A percentile compares a stretch with the other conserved stretches of the same genome.
Conservation (phyloP, 2,329 filamentous ascomycete genomes). For the Ampelomyces quisqualis region DNA sequence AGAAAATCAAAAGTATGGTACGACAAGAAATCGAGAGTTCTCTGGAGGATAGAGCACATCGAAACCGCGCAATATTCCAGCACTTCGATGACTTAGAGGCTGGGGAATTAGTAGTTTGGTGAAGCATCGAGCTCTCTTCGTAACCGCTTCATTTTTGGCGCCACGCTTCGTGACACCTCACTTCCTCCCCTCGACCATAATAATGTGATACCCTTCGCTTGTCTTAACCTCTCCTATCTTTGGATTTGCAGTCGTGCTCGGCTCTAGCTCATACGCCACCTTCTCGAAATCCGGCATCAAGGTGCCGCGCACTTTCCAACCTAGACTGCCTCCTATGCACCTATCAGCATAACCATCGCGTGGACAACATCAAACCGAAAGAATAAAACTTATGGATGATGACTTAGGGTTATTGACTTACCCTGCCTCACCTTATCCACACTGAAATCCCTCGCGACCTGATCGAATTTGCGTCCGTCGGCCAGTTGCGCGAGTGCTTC, state of each 20-base stretch:
- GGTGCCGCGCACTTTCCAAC: conserved; percentile 70
- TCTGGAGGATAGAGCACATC: too few relatives aligned
- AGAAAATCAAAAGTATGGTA: neutral
- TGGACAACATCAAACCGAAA: conserved; percentile 1
- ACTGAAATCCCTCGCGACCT: conserved; percentile 69
- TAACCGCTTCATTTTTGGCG: neutral
- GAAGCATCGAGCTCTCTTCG: neutral
- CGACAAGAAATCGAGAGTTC: too few relatives aligned
- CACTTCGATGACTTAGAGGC: neutral
- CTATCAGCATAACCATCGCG: neutral
- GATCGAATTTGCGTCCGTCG: conserved; percentile 69
- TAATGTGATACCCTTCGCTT: conserved; percentile 73
- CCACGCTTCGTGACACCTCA: conserved; percentile 8
- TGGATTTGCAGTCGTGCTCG: conserved; percentile 64
- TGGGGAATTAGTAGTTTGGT: too few relatives aligned
- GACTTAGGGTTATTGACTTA: conserved; percentile 1
- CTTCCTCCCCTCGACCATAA: conserved; percentile 72
- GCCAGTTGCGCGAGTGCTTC: conserved; percentile 69
- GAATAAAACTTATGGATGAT: neutral
- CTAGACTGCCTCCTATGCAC: conserved; percentile 64
- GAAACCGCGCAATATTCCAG: neutral
- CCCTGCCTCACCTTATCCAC: conserved; percentile 72
- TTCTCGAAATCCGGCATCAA: conserved; percentile 70
- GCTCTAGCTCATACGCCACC: conserved; percentile 68
- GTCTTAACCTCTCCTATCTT: conserved; percentile 73